A percentile compares a stretch with the other conserved stretches of the same genome.
Conservation (phyloP, 2,329 filamentous ascomycete species). For the Penicillium verrucosum region DNA sequence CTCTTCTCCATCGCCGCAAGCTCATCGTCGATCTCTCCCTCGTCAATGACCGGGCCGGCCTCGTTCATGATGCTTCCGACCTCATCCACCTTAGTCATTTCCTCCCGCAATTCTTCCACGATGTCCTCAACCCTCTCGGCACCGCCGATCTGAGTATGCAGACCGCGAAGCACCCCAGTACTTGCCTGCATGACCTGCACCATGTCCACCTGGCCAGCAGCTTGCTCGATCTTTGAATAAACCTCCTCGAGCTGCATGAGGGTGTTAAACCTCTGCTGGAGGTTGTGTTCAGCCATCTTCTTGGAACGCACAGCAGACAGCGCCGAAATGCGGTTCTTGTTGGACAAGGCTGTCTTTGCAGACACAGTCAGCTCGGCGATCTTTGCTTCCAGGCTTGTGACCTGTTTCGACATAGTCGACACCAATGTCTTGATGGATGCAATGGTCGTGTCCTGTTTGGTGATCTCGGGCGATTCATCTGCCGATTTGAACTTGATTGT, state of each 20-base stretch:
- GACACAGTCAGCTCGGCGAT: slow-evolving; percentile 50
- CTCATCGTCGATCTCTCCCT: slow-evolving; percentile 83
- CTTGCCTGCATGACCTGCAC: slow-evolving; percentile 79
- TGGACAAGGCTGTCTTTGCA: slow-evolving; percentile 67
- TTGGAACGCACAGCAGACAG: slow-evolving; percentile 76
- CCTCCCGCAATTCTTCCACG: slow-evolving; percentile 70
- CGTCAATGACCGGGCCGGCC: slow-evolving; percentile 61
- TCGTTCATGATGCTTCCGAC: slow-evolving; percentile 74
- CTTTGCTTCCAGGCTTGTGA: slow-evolving; percentile 60
- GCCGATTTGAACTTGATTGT: slow-evolving; percentile 70
- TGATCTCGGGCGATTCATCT: slow-evolving; percentile 56
- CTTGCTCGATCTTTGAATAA: slow-evolving; percentile 78
- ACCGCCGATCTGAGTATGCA: slow-evolving; percentile 77
- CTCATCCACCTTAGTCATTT: slow-evolving; percentile 81
- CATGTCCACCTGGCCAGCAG: slow-evolving; percentile 77
- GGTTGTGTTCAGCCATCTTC: slow-evolving; percentile 72
- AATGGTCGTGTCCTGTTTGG: slow-evolving; percentile 75
- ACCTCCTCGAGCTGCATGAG: slow-evolving; percentile 80
- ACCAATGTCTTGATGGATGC: slow-evolving; percentile 76
- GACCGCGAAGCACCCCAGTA: slow-evolving; percentile 64
- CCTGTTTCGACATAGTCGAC: slow-evolving; percentile 61
- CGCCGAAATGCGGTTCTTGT: slow-evolving; percentile 72
- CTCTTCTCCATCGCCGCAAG: slow-evolving; percentile 70
- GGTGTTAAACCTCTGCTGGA: slow-evolving; percentile 68
- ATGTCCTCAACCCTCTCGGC: slow-evolving; percentile 71